Conservation (phyloP, 345 rosid genomes). For the Euclidium syriacum region DNA sequence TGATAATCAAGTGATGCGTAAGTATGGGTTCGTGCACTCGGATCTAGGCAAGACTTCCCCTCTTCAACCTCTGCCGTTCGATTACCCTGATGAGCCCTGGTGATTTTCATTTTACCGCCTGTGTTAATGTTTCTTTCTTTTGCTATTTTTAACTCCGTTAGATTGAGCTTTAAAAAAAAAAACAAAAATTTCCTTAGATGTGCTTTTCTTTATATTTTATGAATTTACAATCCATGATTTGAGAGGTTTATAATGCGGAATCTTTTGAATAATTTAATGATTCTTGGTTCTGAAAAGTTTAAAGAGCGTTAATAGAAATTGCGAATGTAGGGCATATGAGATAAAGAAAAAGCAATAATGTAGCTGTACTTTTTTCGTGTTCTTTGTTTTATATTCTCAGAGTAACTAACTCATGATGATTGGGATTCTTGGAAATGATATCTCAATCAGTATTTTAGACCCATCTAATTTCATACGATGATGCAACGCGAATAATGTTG, state of each 20-base stretch:
- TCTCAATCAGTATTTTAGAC: background rate
- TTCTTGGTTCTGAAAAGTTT: background rate
- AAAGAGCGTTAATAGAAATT: background rate
- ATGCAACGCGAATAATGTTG: background rate
- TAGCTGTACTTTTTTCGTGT: background rate
- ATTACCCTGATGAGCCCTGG: slow-evolving; percentile 85
- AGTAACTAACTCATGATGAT: background rate
- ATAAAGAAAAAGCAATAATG: background rate
- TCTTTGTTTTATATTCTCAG: background rate
- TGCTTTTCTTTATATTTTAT: background rate
- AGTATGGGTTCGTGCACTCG: slow-evolving; percentile 70
- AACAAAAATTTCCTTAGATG: no score
- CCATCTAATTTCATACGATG: background rate
- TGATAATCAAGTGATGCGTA: slow-evolving; percentile 86
- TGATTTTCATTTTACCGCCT: slow-evolving; percentile 9
- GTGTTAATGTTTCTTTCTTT: background rate
- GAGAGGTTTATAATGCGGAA: slow-evolving; percentile 3
- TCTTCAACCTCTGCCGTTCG: slow-evolving; percentile 58
- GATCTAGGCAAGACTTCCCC: slow-evolving; percentile 52
- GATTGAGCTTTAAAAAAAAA: no score
- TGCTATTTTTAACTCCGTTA: background rate
- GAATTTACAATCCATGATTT: slow-evolving; percentile 2
- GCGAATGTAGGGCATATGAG: slow-evolving; percentile 1
- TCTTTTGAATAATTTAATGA: slow-evolving; percentile 8
- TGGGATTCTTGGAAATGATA: background rate